phyloP scores from a whole-genome alignment of 2,329 filamentous ascomycete species.

The Penicillium hordei region DNA sequence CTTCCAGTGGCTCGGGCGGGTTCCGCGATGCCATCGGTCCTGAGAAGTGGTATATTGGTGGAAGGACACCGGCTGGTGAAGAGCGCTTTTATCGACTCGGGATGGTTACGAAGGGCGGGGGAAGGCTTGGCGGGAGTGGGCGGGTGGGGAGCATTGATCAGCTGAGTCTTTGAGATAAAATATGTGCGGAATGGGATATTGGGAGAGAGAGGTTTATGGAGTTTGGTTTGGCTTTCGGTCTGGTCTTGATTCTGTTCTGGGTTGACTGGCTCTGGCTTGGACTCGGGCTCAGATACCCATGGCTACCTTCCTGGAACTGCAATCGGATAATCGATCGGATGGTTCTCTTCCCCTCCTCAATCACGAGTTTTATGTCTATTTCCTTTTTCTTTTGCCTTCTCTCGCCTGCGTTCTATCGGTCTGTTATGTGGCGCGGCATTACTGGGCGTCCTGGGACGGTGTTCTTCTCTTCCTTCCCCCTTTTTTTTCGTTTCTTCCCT shows the following conservation, averaged over 20 bases:
- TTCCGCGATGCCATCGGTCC: conserved; percentile 49
- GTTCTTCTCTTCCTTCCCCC: not conserved
- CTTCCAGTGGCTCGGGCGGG: conserved; percentile 48
- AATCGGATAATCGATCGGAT: not conserved
- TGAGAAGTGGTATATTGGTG: conserved; percentile 55
- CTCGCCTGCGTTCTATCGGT: not conserved
- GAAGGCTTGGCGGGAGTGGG: conserved; percentile 42
- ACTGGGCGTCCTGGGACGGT: not conserved
- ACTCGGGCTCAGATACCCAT: not conserved
- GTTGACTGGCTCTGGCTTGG: not conserved
- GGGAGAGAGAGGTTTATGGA: not conserved
- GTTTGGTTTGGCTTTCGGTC: not conserved
- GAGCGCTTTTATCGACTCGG: conserved; percentile 51
- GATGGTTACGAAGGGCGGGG: conserved; percentile 48
- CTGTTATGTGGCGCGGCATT: not conserved
- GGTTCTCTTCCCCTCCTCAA: not conserved
- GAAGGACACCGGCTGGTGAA: conserved; percentile 48
- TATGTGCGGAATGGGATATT: not conserved
- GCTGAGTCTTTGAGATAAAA: conserved; percentile 45
- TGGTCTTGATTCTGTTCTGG: not conserved
- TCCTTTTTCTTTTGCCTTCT: not conserved
- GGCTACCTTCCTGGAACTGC: not conserved
- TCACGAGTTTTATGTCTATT: not conserved
- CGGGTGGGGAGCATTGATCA: conserved; percentile 51
- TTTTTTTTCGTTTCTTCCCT: not conserved